These are phyloP conservation scores for Centaurea solstitialis DNA, from an alignment of 129 eudicot species.

Conservation along the genomic window DNA sequence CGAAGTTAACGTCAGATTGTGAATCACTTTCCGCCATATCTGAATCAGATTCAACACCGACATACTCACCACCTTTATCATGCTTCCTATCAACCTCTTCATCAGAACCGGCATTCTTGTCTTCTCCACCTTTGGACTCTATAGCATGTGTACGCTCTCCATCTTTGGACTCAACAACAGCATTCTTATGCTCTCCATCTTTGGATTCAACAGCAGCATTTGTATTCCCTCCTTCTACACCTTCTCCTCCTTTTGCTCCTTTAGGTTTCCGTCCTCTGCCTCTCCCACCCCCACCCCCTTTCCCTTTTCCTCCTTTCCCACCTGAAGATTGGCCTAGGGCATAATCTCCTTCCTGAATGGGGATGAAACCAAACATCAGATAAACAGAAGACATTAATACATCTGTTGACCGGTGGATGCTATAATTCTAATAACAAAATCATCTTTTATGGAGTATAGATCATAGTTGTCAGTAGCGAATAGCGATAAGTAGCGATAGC, in stretches of 20 bases:
- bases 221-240: constrained; percentile 3
- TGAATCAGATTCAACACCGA: constrained; percentile 47
- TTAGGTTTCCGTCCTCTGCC: constrained; percentile 16
- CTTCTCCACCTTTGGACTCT: constrained; percentile 36
- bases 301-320: constrained; percentile 18
- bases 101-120: constrained; percentile 39
- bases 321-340: constrained; percentile 31
- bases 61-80: constrained; percentile 34
- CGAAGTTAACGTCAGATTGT: constrained; percentile 42
- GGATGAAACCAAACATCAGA: constrained; percentile 24
- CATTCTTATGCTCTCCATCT: constrained; percentile 18
- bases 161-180: constrained; percentile 35
- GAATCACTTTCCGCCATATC: constrained; percentile 38
- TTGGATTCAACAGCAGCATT: constrained; percentile 5
- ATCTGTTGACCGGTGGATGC: not conserved
- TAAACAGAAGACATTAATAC: not conserved
- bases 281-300: constrained; percentile 6
- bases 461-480: no score
- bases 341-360: constrained; percentile 47
- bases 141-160: constrained; percentile 14
- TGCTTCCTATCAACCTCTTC: constrained; percentile 40
- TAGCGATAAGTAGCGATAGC: no score
- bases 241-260: constrained; percentile 6
- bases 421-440: not conserved
- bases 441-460: not conserved